phyloP scores from a whole-genome alignment of 2,329 filamentous ascomycete species.

The Clarireedia homoeocarpa region DNA sequence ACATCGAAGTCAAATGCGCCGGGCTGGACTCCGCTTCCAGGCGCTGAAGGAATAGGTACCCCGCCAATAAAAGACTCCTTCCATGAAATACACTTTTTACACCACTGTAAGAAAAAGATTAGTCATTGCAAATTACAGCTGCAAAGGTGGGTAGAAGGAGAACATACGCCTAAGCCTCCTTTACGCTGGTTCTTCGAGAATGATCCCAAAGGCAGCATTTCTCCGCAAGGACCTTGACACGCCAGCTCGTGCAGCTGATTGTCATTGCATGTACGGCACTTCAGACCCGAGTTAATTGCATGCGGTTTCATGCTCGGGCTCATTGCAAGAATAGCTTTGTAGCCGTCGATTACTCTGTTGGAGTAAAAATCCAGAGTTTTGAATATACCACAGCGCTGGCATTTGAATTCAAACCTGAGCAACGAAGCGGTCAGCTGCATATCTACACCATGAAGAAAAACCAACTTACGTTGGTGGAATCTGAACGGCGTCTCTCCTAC shows the following conservation, averaged over 20 bases:
- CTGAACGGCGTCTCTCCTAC: not conserved
- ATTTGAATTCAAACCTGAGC: constrained; percentile 8
- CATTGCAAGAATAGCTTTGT: constrained; percentile 12
- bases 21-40: constrained; percentile 4
- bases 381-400: constrained; percentile 14
- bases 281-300: constrained; percentile 15
- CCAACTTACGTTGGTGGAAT: not conserved
- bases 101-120: constrained; percentile 30
- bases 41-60: constrained; percentile 13
- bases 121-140: not conserved
- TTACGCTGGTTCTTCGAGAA: constrained; percentile 42
- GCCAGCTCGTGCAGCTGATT: constrained; percentile 37
- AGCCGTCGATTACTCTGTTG: constrained; percentile 38
- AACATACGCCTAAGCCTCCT: constrained; percentile 32
- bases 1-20: not conserved
- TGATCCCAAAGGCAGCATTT: constrained; percentile 36
- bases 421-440: not conserved
- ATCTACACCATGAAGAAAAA: not conserved
- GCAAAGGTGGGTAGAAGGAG: not conserved
- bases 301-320: constrained; percentile 11
- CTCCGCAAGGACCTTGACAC: constrained; percentile 38
- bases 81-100: constrained; percentile 27
- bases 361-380: constrained; percentile 35
- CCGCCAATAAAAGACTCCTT: constrained; percentile 17
- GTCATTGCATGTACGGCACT: constrained; percentile 39